Evolutionary conservation across 148 eudicot genomes (phyloP).

Genomic region (Cornus controversa): DNA sequence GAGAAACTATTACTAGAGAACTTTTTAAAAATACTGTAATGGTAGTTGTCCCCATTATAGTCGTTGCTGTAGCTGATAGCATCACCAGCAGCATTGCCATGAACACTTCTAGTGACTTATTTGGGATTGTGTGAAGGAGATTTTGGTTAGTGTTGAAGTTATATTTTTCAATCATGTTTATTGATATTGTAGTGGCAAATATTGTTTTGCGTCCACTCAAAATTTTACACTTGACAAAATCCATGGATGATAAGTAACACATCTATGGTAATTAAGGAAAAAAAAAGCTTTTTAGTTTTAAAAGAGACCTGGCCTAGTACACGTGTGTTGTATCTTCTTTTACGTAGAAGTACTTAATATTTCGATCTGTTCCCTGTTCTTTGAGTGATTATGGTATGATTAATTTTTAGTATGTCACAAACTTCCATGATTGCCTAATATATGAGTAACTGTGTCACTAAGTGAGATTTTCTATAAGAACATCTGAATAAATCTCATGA

Average conservation of each 20-base stretch:
- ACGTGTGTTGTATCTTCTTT: not conserved
- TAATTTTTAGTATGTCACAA: not conserved
- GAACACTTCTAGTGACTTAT: not conserved
- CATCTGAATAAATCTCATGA: not conserved
- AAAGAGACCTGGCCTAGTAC: not conserved
- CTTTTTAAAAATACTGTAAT: no score
- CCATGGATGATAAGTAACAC: not conserved
- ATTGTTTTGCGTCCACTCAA: not conserved
- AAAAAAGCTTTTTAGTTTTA: no score
- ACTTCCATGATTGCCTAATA: not conserved
- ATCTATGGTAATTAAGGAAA: not conserved
- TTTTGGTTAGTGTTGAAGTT: not conserved
- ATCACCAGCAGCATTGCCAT: not conserved
- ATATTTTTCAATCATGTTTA: no score
- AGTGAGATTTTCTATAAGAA: no score
- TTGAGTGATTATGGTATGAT: not conserved
- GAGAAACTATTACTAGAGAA: no score
- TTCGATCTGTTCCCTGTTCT: not conserved
- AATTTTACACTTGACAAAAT: not conserved
- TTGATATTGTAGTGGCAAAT: not conserved
- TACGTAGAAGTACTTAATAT: no score
- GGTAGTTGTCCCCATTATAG: not conserved
- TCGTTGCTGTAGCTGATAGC: not conserved
- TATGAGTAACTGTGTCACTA: not conserved
- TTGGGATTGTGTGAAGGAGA: not conserved